These are phyloP conservation scores for Trichomonascaceae sp. DNA, from an alignment of 1,139 yeast species.

Conservation along the genomic window DNA sequence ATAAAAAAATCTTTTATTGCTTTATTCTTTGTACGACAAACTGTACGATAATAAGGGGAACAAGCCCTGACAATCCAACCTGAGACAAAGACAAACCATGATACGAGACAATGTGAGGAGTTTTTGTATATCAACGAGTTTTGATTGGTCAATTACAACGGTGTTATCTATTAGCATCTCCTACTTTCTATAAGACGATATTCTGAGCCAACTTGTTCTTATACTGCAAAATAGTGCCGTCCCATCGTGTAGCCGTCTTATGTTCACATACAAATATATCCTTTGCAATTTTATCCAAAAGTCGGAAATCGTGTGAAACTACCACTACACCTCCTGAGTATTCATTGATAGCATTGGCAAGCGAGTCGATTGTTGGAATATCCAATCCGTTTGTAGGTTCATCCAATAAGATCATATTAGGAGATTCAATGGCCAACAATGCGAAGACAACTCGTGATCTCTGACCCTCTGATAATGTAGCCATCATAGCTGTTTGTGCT, in stretches of 20 bases:
- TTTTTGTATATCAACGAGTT: too few relatives aligned
- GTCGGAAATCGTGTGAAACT: conserved; percentile 98
- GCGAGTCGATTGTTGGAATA: conserved; percentile 94
- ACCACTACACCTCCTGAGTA: conserved; percentile 98
- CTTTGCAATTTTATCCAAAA: conserved; percentile 94
- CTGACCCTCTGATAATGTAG: conserved; percentile 97
- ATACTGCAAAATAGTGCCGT: conserved; percentile 82
- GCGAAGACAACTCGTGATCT: conserved; percentile 99
- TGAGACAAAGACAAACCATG: too few relatives aligned
- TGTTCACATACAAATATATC: conserved; percentile 94
- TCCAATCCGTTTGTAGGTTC: conserved; percentile 99
- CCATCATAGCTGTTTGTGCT: conserved; percentile 98
- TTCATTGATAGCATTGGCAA: conserved; percentile 90
- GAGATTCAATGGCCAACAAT: conserved; percentile 86
- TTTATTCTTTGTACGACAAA: too few relatives aligned
- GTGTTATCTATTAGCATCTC: not conserved
- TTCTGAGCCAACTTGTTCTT: conserved; percentile 88
- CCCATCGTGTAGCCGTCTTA: conserved; percentile 95
- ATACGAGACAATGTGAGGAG: too few relatives aligned
- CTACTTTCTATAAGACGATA: conserved; percentile 37
- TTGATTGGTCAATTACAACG: too few relatives aligned
- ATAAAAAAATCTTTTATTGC: too few relatives aligned
- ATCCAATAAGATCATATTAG: conserved; percentile 90
- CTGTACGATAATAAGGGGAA: not conserved
- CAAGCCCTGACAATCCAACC: too few relatives aligned